A percentile compares a stretch with the other conserved stretches of the same genome.
phyloP scores from a whole-genome alignment of 2,329 filamentous ascomycete species.

The Ceratocystiopsis minuta region DNA sequence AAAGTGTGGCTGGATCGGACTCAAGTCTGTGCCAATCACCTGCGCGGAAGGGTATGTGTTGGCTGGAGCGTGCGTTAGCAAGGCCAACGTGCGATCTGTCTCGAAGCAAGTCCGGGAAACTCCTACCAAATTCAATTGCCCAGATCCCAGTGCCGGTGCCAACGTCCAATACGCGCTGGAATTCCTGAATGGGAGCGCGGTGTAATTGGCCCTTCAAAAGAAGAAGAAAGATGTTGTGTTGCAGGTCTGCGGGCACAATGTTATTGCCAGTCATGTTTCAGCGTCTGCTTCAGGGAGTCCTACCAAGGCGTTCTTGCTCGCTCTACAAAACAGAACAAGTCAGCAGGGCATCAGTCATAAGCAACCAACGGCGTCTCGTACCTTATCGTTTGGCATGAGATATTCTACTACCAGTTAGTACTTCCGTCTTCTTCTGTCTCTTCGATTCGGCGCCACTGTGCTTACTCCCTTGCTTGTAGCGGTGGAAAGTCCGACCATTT shows the following conservation, averaged over 20 bases:
- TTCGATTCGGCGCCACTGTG: too few species aligned
- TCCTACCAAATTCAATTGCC: conserved; percentile 7
- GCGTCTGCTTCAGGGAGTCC: background rate
- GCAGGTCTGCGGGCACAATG: conserved; percentile 2
- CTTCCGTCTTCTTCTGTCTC: background rate
- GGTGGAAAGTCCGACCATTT: conserved; percentile 9
- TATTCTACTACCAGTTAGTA: conserved; percentile 5
- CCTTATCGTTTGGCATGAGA: conserved; percentile 8
- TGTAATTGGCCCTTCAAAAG: conserved; percentile 8
- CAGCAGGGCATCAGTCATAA: too few species aligned
- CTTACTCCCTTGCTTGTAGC: conserved; percentile 9
- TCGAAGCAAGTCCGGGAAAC: too few species aligned
- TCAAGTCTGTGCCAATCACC: conserved; percentile 30
- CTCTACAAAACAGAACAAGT: background rate
- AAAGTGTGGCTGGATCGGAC: conserved; percentile 30
- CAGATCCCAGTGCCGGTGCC: conserved; percentile 7
- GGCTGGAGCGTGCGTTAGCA: conserved; percentile 13
- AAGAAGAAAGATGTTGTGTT: conserved; percentile 7
- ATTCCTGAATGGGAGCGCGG: conserved; percentile 8
- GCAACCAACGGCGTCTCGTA: background rate
- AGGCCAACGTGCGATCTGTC: too few species aligned
- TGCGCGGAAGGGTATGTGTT: conserved; percentile 21
- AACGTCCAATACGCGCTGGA: conserved; percentile 9
- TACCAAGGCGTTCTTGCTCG: conserved; percentile 8
- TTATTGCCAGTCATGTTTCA: too few species aligned